Evolutionary conservation across 192 early-diverging fungal species (phyloP).

Genomic region (Coemansia sp.): DNA sequence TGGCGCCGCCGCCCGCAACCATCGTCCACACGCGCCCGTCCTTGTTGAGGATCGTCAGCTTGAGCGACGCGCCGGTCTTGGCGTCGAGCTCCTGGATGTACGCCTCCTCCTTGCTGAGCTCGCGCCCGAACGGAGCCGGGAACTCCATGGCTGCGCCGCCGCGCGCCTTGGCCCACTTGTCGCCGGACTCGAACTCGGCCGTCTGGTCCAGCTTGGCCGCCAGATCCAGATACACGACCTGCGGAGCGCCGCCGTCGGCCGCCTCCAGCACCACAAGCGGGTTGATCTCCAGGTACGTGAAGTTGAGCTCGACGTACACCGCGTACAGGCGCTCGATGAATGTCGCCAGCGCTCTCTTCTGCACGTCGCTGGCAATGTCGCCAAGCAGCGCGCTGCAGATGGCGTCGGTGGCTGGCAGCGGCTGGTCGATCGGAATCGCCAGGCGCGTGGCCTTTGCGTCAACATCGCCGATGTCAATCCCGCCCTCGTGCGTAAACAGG

Average conservation of each 20-base stretch:
- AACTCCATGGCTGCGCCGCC: conserved; percentile 80
- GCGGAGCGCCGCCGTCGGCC: conserved; percentile 50
- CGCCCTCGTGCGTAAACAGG: conserved; percentile 97
- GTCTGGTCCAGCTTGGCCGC: conserved; percentile 99
- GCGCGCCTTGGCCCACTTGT: conserved; percentile 94
- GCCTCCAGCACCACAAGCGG: conserved; percentile 92
- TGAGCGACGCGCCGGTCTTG: conserved; percentile 98
- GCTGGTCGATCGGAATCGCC: conserved; percentile 76
- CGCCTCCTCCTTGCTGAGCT: conserved; percentile 94
- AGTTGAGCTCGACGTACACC: conserved; percentile 96
- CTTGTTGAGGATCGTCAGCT: conserved; percentile 96
- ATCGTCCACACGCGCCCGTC: conserved; percentile 98
- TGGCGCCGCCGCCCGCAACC: conserved; percentile 99
- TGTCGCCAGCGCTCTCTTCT: conserved; percentile 77
- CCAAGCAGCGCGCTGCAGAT: conserved; percentile 72
- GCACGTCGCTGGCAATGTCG: conserved; percentile 64
- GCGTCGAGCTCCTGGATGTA: conserved; percentile 97
- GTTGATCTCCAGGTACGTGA: conserved; percentile 99
- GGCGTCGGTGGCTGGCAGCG: conserved; percentile 68
- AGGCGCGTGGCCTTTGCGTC: conserved; percentile 94
- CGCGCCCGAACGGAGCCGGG: conserved; percentile 97
- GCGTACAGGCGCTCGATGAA: conserved; percentile 93
- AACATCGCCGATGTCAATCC: conserved; percentile 98
- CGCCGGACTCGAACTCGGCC: conserved; percentile 93
- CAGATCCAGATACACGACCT: conserved; percentile 92